Evolutionary conservation across 23 red algal species (phyloP).

Genomic region (Gracilariopsis chorda): DNA sequence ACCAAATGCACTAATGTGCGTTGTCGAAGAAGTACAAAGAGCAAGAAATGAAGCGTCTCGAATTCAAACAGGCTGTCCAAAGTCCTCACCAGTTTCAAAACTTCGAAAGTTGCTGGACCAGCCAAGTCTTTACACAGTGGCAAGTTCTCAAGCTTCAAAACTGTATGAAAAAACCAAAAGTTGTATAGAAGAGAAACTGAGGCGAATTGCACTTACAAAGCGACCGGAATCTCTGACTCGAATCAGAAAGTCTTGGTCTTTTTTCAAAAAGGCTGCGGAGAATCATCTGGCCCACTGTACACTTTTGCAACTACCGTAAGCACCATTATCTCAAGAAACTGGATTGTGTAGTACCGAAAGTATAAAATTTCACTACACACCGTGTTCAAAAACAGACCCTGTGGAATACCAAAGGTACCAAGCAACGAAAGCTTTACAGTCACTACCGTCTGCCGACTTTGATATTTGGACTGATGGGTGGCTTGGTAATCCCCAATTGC

Average conservation of each 20-base stretch:
- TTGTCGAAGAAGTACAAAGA: not conserved
- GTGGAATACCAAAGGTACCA: not conserved
- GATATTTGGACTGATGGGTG: not conserved
- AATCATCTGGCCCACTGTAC: not conserved
- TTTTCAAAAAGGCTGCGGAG: not conserved
- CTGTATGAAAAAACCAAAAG: not conserved
- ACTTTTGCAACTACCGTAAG: not conserved
- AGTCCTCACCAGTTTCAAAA: not conserved
- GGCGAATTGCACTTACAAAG: not conserved
- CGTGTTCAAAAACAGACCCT: not conserved
- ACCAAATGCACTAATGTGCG: not conserved
- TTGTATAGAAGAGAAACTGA: not conserved
- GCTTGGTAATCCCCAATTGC: not conserved
- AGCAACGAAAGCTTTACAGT: not conserved
- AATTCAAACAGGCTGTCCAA: not conserved
- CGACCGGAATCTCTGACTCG: not conserved
- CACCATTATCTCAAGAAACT: not conserved
- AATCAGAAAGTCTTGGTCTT: not conserved
- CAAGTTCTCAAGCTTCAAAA: not conserved
- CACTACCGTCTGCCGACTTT: not conserved
- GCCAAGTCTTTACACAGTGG: not conserved
- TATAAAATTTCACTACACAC: not conserved
- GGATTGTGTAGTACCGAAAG: not conserved
- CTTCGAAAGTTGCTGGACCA: not conserved
- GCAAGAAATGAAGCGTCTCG: not conserved